These are phyloP conservation scores for Groenewaldozyma tartarivorans DNA, from an alignment of 805 yeast genomes.

Conservation along the genomic window DNA sequence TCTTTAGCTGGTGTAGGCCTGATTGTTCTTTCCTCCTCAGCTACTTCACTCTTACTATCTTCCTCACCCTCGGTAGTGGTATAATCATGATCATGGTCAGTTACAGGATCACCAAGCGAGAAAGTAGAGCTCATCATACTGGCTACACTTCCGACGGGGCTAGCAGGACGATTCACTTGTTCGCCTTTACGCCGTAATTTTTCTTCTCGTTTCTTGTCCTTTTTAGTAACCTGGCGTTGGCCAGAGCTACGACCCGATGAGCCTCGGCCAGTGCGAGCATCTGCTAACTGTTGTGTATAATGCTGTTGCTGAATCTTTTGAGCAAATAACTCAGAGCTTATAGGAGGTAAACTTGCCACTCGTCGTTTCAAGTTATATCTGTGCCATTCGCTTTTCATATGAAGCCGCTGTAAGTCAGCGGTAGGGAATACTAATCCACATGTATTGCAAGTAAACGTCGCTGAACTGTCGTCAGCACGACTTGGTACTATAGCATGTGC, in stretches of 20 bases:
- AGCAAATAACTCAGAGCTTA: constrained; percentile 58
- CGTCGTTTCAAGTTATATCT: constrained; percentile 90
- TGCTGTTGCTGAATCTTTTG: constrained; percentile 47
- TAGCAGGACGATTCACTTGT: constrained; percentile 9
- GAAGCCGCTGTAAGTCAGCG: constrained; percentile 80
- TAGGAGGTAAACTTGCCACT: constrained; percentile 73
- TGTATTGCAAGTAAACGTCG: constrained; percentile 70
- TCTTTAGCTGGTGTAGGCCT: background rate
- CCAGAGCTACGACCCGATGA: constrained; percentile 16
- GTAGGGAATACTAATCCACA: constrained; percentile 73
- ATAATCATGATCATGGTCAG: constrained; percentile 8
- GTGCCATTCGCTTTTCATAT: constrained; percentile 98
- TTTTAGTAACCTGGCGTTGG: constrained; percentile 28
- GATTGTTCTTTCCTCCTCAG: constrained; percentile 1
- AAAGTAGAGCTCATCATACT: constrained; percentile 16
- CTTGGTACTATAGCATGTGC: constrained; percentile 9
- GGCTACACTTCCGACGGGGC: constrained; percentile 13
- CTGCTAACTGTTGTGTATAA: constrained; percentile 14
- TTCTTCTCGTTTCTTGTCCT: constrained; percentile 27
- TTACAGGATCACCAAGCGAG: constrained; percentile 20
- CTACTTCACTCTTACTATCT: constrained; percentile 7
- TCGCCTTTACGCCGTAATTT: constrained; percentile 15
- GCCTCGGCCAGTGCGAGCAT: constrained; percentile 19
- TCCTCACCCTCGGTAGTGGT: constrained; percentile 9
- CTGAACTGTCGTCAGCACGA: constrained; percentile 13